Evolutionary conservation across 2,329 filamentous ascomycete species (phyloP), one percentile per base, ranked within the genome.

Genomic region (Penicillium corylophilum): DNA sequence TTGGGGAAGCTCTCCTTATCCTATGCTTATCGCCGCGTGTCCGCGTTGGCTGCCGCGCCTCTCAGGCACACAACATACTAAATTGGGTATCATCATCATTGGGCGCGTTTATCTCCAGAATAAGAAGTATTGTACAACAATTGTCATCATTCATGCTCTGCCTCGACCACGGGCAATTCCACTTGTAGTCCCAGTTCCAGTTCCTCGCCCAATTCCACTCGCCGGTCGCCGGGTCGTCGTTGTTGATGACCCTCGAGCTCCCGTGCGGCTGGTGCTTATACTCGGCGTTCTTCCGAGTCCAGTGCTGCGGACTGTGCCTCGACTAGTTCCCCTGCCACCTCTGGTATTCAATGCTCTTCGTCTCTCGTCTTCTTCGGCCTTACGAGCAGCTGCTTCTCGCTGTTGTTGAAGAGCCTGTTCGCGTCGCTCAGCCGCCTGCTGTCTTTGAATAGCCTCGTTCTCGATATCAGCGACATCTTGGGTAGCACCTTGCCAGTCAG

Each of bases 381-480:
- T 79, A 44, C 76, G 72, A 5, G 74, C 77, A 12, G 86, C 81
- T 28, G 89, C 88, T 59, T 91, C 89, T 47, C 85, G 82, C 52
- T 89, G 82, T 55, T 87, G 82, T 69, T 94, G 88, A 51, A 94
- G 88, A 65, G 95, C 92, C 2, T 82, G 82, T 41, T 86, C 88
- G 44, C 84, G 83, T 54, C 90, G 82, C 71, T 95, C 88, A 1
- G 85, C 88, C 41, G 88, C 90, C 62, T 90, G 86, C 66, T 89
- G 88, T 64, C 83, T 85, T 55, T 86, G 77, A 12, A 85, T 70
- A 3, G 85, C 85, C 68, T 97, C 93, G 48, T 85, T 86, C 71
- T 97, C 93, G 50, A 91, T 82, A 54, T 95, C 90, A n/a, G 84
- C 80, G 35, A 96, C 74, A 73, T 99, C 94, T 65, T 92, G 85